Evolutionary conservation across 257 asterid species (phyloP), one percentile per base, ranked within the genome.

Genomic region (Verbascum thapsus): DNA sequence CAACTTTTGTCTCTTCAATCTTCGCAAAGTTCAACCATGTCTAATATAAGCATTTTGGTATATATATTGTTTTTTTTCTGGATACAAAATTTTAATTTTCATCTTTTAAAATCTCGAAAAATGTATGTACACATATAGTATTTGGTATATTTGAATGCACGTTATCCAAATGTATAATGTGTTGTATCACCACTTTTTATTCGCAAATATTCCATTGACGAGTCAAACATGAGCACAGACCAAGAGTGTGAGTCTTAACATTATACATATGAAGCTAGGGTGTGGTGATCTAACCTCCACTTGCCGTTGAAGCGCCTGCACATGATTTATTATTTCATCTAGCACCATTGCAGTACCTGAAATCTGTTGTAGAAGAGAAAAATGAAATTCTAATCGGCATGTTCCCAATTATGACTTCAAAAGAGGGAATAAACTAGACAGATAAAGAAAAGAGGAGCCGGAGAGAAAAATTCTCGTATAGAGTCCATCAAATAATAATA

Each of bases 321-420:
- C 98, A 23, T 91, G 98, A 79, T 91, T 91, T 40, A 91, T 91
- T 76, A 91, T 91, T 81, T 88, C 98, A 82, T 91, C 96, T 80
- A 91, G 80, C 64, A 91, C 96, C 89, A 88, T 74, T 73, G 98
- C 96, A 55, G 96, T 91, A 30, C 98, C 98, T 11, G 98, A 91
- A 62, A 91, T 91, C 98, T 91, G 95, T 58, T 70, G 34, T 62
- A 17, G 61, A n/a, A n/a, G 34, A 22, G 18, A 18, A 47, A 47
- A 58, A 61, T 39, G 16, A 30, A 8, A 44, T n/a, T 57, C 53
- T 15, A 42, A 3, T 41, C 20, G 7, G 30, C 69, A 47, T 45
- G 53, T 63, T 57, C 26, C 66, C 15, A 52, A 16, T 37, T 10
- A 19, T 18, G 19, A 42, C 56, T 42, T 19, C 11, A 30, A 8